phyloP scores from a whole-genome alignment of 805 yeast genomes.

The Vanderwaltozyma tropicalis region DNA sequence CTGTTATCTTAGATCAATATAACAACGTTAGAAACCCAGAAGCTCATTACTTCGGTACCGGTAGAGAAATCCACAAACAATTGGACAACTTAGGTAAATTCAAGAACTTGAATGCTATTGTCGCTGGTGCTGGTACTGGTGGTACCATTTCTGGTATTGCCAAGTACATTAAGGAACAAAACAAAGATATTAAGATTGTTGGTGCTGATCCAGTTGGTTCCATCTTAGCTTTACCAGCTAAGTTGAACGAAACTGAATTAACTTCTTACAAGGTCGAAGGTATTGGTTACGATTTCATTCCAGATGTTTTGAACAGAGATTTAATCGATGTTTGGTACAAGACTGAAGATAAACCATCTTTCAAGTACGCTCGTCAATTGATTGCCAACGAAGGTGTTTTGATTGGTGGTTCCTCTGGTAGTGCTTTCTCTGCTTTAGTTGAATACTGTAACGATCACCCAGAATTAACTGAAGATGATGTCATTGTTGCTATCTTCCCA shows the following conservation, averaged over 20 bases:
- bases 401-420: constrained; percentile 85
- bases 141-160: constrained; percentile 84
- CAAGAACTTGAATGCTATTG: constrained; percentile 60
- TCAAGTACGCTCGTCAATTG: constrained; percentile 69
- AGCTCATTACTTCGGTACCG: constrained; percentile 80
- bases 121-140: constrained; percentile 93
- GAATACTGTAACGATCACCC: constrained; percentile 52
- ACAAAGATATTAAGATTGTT: constrained; percentile 48
- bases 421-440: constrained; percentile 72
- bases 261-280: constrained; percentile 76
- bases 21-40: constrained; percentile 67
- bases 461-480: constrained; percentile 58
- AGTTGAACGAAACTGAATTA: constrained; percentile 44
- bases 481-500: constrained; percentile 73
- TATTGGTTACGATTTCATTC: constrained; percentile 82
- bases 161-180: constrained; percentile 60
- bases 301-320: constrained; percentile 62
- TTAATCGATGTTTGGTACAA: constrained; percentile 72
- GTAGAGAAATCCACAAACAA: constrained; percentile 77
- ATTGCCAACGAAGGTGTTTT: constrained; percentile 78
- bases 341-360: constrained; percentile 74
- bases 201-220: constrained; percentile 89
- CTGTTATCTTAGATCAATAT: constrained; percentile 78
- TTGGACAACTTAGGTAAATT: constrained; percentile 32
- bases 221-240: constrained; percentile 69